These are phyloP conservation scores for Neckera pumila DNA, from an alignment of 225 moss, liverwort and hornwort species.

Conservation along the genomic window DNA sequence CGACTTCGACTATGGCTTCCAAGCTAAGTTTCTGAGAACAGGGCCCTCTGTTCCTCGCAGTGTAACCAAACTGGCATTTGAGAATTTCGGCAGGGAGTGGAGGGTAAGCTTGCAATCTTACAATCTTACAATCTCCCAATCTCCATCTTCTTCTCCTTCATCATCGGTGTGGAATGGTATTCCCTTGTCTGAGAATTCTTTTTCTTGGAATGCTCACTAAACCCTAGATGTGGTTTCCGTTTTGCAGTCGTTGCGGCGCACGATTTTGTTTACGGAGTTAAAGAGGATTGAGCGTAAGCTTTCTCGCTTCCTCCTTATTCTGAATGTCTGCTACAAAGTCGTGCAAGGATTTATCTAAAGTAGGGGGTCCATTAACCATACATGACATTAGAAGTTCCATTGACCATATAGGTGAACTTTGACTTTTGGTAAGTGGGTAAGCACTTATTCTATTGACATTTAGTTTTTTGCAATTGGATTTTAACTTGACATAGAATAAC, in stretches of 20 bases:
- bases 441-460: not conserved
- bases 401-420: not conserved
- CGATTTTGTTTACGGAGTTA: constrained; percentile 42
- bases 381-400: not conserved
- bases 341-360: not conserved
- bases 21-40: constrained; percentile 68
- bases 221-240: not conserved
- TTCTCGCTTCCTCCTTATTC: not conserved
- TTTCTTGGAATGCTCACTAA: not conserved
- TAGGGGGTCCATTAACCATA: not conserved
- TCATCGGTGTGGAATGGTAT: not conserved
- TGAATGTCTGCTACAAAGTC: not conserved
- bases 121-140: not conserved
- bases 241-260: constrained; percentile 77
- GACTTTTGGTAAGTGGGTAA: not conserved
- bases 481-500: not conserved
- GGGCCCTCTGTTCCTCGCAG: constrained; percentile 66
- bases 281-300: constrained; percentile 41
- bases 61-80: constrained; percentile 55
- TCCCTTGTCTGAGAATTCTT: not conserved
- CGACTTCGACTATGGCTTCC: constrained; percentile 82
- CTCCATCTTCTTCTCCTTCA: not conserved
- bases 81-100: constrained; percentile 96
- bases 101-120: constrained; percentile 29
- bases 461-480: not conserved